A percentile compares a stretch with the other conserved stretches of the same genome.
These are phyloP conservation scores for Chloris gayana DNA, from an alignment of 176 grass and related monocot genomes.

Conservation along the genomic window DNA sequence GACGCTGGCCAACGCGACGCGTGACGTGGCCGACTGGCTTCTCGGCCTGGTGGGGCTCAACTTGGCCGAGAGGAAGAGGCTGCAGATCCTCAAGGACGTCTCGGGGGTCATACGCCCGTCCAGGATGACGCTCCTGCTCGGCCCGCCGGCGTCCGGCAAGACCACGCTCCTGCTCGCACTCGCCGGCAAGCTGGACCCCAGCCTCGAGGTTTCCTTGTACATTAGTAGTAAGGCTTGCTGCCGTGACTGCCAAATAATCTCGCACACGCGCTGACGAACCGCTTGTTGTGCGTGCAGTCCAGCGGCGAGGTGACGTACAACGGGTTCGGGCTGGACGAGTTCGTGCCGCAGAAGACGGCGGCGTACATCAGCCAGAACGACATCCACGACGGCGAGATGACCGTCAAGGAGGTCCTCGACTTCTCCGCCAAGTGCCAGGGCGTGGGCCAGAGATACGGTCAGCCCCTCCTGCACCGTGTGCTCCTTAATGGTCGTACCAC, in stretches of 20 bases:
- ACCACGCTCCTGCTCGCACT: constrained; percentile 76
- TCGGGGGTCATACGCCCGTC: constrained; percentile 62
- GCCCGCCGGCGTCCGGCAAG: constrained; percentile 84
- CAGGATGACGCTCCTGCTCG: constrained; percentile 85
- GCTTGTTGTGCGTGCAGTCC: background rate
- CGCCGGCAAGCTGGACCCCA: constrained; percentile 76
- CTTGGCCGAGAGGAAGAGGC: constrained; percentile 59
- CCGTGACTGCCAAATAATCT: too few relatives aligned
- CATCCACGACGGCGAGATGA: constrained; percentile 84
- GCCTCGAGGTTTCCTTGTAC: constrained; percentile 47
- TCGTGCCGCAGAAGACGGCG: constrained; percentile 81
- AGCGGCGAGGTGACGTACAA: constrained; percentile 73
- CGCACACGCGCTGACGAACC: too few relatives aligned
- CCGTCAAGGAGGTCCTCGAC: constrained; percentile 80
- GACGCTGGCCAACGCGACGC: constrained; percentile 62
- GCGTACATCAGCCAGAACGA: constrained; percentile 89
- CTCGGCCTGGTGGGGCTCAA: constrained; percentile 45
- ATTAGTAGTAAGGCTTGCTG: too few relatives aligned
- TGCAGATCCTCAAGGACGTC: constrained; percentile 69
- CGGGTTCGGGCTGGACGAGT: constrained; percentile 67
- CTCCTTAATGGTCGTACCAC: too few relatives aligned
- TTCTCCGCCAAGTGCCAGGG: constrained; percentile 86
- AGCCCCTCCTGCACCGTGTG: background rate
- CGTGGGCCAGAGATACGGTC: constrained; percentile 77
- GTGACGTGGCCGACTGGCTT: constrained; percentile 56